Evolutionary conservation across 805 yeast species (phyloP), one percentile per base, ranked within the genome.

Genomic region (Saccharomycopsis sp.): DNA sequence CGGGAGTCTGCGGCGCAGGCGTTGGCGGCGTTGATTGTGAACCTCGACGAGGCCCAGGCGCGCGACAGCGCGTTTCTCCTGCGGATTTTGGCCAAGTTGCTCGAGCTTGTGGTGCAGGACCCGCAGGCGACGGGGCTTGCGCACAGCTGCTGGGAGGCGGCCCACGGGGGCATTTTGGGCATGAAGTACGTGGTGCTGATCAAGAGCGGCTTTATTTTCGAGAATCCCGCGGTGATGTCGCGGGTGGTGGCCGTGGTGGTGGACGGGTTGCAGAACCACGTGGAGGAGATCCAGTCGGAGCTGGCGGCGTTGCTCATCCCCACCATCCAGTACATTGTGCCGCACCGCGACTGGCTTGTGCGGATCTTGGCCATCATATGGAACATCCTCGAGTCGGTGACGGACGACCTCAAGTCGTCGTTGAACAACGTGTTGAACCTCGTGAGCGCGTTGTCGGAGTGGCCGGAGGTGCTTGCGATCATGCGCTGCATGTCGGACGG

Each of bases 81-180:
- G 7, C 76, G 79, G 53, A 82, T 89, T 0, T 92, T 91, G 67
- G 66, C 75, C 9, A 83, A 85, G 18, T 75, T 94, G 59, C 80
- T 83, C 54, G 78, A 80, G 50, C 73, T 94, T 54, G 90, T 91
- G 0, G 70, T 86, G 52, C 97, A 92, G 68, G 76, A 78, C 50
- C 66, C 73, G 2, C 40, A 61, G 51, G 34, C 58, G 1, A 65
- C 80, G 21, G 82, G 75, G 1, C 70, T 75, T 12, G 73, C 78
- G 16, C 82, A 86, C 2, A 23, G 20, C 2, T 79, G 91, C 57
- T 94, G 99, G 99, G 97, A 95, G 68, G 98, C 97, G 2, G 88
- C 94, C 59, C 99, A 94, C 75, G 99, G 98, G 64, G 99, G 98
- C 53, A 84, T 94, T 85, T 79, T 94, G 12, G 99, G 98, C 0